These are phyloP conservation scores for Deuterostichococcus epilithicus DNA, from an alignment of 139 green algal species.

Conservation along the genomic window DNA sequence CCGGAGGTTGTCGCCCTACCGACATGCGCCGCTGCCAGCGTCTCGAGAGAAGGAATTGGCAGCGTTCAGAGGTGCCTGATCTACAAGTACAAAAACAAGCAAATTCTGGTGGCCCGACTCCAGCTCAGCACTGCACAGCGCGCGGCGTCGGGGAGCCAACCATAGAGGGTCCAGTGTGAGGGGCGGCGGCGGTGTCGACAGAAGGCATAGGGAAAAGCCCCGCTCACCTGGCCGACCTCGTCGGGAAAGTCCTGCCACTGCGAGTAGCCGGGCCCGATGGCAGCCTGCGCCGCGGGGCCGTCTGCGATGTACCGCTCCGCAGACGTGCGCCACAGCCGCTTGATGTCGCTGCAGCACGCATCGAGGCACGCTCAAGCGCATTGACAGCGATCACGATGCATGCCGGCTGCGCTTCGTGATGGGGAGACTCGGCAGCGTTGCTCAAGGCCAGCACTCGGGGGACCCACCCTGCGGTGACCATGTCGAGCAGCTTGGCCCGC, in stretches of 20 bases:
- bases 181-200: too few species aligned
- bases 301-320: constrained; percentile 23
- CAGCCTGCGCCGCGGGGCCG: neutral
- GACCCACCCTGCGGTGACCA: constrained; percentile 17
- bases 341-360: constrained; percentile 16
- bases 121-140: too few species aligned
- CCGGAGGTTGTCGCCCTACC: too few species aligned
- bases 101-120: too few species aligned
- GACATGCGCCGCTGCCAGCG: too few species aligned
- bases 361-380: neutral
- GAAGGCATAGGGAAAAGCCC: too few species aligned
- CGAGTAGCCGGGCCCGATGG: constrained; percentile 19
- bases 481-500: constrained; percentile 13
- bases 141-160: too few species aligned
- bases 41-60: too few species aligned
- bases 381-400: neutral
- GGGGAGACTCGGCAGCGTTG: neutral
- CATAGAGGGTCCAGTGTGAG: too few species aligned
- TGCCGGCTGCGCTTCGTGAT: neutral
- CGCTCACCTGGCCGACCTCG: neutral
- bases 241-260: constrained; percentile 29
- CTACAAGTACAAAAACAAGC: too few species aligned
- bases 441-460: neutral
- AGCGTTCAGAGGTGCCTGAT: too few species aligned
- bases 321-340: constrained; percentile 23